phyloP scores from a whole-genome alignment of 1,139 yeast species.

The Taphrina confusa region DNA sequence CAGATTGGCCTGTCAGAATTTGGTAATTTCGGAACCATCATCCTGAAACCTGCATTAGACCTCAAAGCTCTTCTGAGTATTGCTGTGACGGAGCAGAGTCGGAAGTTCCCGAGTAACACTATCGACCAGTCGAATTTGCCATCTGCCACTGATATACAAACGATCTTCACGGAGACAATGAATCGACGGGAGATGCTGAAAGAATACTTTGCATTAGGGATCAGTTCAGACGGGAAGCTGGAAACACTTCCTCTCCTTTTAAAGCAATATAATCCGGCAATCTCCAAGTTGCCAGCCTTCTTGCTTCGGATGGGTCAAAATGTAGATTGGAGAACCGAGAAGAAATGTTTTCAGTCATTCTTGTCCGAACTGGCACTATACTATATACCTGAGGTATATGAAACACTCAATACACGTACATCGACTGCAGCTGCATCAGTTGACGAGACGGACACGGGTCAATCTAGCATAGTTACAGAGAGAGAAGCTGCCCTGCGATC shows the following conservation, averaged over 20 bases:
- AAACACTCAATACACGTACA: neutral
- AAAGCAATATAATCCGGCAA: slow-evolving; percentile 62
- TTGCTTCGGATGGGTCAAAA: slow-evolving; percentile 60
- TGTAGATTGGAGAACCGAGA: slow-evolving; percentile 68
- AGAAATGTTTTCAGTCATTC: slow-evolving; percentile 64
- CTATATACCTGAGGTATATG: slow-evolving; percentile 65
- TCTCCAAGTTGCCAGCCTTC: slow-evolving; percentile 67
- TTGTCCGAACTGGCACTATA: slow-evolving; percentile 69
- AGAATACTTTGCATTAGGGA: slow-evolving; percentile 69
- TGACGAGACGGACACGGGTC: neutral
- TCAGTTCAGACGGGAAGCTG: slow-evolving; percentile 50
- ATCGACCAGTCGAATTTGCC: neutral
- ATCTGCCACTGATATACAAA: slow-evolving; percentile 31
- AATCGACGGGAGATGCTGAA: slow-evolving; percentile 71
- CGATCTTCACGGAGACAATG: slow-evolving; percentile 46
- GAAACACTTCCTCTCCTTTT: slow-evolving; percentile 66
- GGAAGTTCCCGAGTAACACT: neutral
- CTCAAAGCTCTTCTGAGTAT: slow-evolving; percentile 46
- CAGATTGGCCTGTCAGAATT: slow-evolving; percentile 78
- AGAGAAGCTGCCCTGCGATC: slow-evolving; percentile 43
- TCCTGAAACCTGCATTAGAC: slow-evolving; percentile 47
- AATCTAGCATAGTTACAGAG: neutral
- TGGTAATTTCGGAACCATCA: slow-evolving; percentile 73
- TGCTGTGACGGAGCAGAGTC: slow-evolving; percentile 42
- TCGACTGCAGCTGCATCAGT: too few species aligned